Percentiles rank a stretch among this genome's conserved stretches.
Evolutionary conservation across 2,329 filamentous ascomycete species (phyloP).

Genomic region (Colletotrichum navitas): DNA sequence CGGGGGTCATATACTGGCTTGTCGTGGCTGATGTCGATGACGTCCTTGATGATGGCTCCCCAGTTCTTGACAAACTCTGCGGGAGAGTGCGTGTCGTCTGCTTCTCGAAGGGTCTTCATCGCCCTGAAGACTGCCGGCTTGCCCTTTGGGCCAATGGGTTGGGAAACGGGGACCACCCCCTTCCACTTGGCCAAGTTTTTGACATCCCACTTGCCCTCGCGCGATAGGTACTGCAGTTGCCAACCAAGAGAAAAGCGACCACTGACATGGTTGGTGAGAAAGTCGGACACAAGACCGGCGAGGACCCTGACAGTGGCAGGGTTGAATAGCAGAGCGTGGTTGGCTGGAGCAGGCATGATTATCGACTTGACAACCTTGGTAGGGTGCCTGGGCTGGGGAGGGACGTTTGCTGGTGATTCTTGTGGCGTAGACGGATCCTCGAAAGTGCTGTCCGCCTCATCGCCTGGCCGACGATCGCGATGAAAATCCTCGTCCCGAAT

Average conservation of each 20-base stretch:
- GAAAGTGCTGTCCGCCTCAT: slow-evolving; percentile 53
- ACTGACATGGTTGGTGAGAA: slow-evolving; percentile 81
- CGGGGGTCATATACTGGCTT: slow-evolving; percentile 88
- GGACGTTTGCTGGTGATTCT: slow-evolving; percentile 56
- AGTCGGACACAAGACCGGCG: slow-evolving; percentile 85
- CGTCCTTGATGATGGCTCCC: slow-evolving; percentile 75
- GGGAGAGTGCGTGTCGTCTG: slow-evolving; percentile 86
- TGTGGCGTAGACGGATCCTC: slow-evolving; percentile 62
- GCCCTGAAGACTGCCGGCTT: slow-evolving; percentile 78
- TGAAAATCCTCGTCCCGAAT: slow-evolving; percentile 55
- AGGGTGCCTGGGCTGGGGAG: slow-evolving; percentile 63
- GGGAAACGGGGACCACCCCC: slow-evolving; percentile 80
- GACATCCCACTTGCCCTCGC: slow-evolving; percentile 96
- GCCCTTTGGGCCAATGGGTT: slow-evolving; percentile 71
- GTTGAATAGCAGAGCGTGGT: slow-evolving; percentile 87
- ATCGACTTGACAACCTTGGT: slow-evolving; percentile 73
- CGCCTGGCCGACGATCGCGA: slow-evolving; percentile 45
- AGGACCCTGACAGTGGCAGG: slow-evolving; percentile 81
- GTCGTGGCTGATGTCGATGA: slow-evolving; percentile 93
- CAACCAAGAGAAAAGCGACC: slow-evolving; percentile 84
- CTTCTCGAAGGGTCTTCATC: slow-evolving; percentile 93
- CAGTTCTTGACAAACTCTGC: slow-evolving; percentile 77
- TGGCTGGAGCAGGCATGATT: slow-evolving; percentile 81
- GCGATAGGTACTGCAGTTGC: slow-evolving; percentile 90
- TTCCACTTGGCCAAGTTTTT: slow-evolving; percentile 97